phyloP scores from a whole-genome alignment of 1,139 yeast species.

The Citeromyces hawaiiensis region DNA sequence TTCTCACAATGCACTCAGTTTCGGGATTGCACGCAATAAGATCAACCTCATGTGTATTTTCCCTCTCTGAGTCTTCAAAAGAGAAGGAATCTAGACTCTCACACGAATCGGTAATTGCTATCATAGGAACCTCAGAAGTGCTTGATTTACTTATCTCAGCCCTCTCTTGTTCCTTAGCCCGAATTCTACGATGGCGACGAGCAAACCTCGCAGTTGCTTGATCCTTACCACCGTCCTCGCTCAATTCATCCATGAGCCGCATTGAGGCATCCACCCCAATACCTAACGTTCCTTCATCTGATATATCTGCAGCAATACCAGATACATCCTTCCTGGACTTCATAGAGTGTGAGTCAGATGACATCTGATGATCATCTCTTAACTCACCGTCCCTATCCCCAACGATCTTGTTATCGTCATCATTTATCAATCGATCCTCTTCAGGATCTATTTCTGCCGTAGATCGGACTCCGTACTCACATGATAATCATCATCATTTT shows the following conservation, averaged over 20 bases:
- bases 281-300: background rate
- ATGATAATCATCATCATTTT: background rate
- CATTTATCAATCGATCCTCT: background rate
- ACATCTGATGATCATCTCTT: background rate
- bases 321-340: background rate
- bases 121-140: background rate
- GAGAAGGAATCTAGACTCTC: background rate
- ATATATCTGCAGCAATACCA: background rate
- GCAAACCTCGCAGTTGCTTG: background rate
- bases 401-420: background rate
- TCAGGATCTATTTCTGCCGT: background rate
- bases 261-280: conserved; percentile 13
- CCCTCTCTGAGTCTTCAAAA: background rate
- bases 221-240: background rate
- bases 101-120: background rate
- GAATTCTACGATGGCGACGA: background rate
- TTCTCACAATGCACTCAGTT: background rate
- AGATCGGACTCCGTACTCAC: background rate
- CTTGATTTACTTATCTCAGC: background rate
- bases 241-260: background rate
- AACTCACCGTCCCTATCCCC: background rate
- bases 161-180: conserved; percentile 1
- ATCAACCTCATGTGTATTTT: background rate
- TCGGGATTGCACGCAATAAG: too few relatives aligned
- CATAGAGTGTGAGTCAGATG: background rate